Evolutionary conservation across 305 asterid genomes (phyloP).

Genomic region (Fraxinus sp.): DNA sequence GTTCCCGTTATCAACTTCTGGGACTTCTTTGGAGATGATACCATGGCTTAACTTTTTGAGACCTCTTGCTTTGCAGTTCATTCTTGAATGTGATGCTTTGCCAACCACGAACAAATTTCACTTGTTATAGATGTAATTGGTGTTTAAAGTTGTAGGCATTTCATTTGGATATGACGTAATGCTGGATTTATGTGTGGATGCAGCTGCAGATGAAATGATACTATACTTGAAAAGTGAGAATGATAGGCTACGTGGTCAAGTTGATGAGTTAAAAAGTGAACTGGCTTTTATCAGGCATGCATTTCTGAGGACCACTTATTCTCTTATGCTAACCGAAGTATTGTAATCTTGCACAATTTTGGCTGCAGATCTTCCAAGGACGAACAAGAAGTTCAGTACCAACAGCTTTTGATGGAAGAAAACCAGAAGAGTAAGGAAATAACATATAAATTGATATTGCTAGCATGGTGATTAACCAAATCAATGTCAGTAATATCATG

Average conservation of each 20-base stretch:
- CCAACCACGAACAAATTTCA: neutral
- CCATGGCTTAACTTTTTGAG: neutral
- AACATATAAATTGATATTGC: neutral
- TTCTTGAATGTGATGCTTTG: neutral
- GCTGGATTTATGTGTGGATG: conserved; percentile 31
- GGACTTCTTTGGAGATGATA: neutral
- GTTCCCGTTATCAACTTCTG: neutral
- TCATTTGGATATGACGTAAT: conserved; percentile 12
- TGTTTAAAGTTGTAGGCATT: neutral
- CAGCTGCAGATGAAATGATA: conserved; percentile 79
- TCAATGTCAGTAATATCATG: neutral
- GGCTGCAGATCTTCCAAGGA: conserved; percentile 59
- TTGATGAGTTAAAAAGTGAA: conserved; percentile 55
- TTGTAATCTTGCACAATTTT: conserved; percentile 12
- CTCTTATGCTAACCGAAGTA: conserved; percentile 6
- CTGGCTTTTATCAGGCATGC: conserved; percentile 57
- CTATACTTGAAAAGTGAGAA: conserved; percentile 58
- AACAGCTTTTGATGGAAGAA: conserved; percentile 61
- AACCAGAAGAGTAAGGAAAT: conserved; percentile 60
- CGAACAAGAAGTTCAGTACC: conserved; percentile 47
- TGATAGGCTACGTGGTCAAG: conserved; percentile 52
- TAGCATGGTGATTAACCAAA: conserved; percentile 1
- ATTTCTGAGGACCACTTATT: conserved; percentile 17
- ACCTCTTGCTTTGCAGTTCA: neutral
- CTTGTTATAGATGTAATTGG: neutral